Conservation (phyloP, 2,329 filamentous ascomycete species). For the Chaetomium sp. region DNA sequence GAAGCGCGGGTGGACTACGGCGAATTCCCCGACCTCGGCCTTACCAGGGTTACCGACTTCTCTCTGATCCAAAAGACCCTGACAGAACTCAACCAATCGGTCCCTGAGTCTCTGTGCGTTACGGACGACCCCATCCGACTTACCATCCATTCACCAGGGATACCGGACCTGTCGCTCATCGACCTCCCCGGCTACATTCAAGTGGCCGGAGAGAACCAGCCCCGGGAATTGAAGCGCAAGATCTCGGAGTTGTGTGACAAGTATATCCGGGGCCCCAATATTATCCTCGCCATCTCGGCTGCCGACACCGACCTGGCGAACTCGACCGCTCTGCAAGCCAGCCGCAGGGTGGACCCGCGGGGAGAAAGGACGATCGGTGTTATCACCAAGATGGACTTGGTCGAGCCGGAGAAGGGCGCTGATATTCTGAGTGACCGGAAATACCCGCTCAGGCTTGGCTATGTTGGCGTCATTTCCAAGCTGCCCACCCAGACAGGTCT, state of each 20-base stretch:
- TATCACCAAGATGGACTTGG: constrained; percentile 98
- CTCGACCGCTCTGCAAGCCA: constrained; percentile 87
- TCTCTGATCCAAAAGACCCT: constrained; percentile 87
- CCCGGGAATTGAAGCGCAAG: constrained; percentile 88
- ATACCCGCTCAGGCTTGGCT: constrained; percentile 91
- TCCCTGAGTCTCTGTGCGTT: constrained; percentile 87
- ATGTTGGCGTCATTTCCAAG: constrained; percentile 91
- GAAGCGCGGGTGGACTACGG: constrained; percentile 86
- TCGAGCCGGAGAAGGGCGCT: constrained; percentile 77
- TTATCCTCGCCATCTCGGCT: constrained; percentile 95
- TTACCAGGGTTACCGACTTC: constrained; percentile 91
- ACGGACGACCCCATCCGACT: constrained; percentile 96
- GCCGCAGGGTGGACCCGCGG: constrained; percentile 86
- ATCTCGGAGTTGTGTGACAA: constrained; percentile 97
- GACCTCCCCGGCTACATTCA: constrained; percentile 98
- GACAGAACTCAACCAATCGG: constrained; percentile 91
- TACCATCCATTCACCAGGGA: constrained; percentile 91
- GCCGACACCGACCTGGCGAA: constrained; percentile 97
- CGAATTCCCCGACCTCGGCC: constrained; percentile 88
- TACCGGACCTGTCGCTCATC: constrained; percentile 93
- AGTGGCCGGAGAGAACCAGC: constrained; percentile 88
- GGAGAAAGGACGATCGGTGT: constrained; percentile 97
- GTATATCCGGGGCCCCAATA: constrained; percentile 94
- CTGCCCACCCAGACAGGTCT: constrained; percentile 70
- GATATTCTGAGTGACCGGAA: constrained; percentile 84